Conservation (phyloP, 1,139 yeast species). For the Meyerozyma carpophila region DNA sequence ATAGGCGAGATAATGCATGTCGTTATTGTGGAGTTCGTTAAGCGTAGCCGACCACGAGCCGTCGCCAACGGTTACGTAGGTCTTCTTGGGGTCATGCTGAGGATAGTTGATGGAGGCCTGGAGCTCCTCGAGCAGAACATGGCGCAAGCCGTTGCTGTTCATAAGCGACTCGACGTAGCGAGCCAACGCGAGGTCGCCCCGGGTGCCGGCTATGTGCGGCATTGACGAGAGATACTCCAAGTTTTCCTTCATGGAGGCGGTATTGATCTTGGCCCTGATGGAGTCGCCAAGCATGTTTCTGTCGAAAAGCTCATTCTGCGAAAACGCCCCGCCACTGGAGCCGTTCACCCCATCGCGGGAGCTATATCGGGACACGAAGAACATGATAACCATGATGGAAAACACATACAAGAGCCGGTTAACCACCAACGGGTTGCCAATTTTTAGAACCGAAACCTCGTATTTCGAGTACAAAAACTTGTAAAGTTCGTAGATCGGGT, state of each 20-base stretch:
- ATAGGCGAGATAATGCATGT: constrained; percentile 45
- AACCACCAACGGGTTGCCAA: constrained; percentile 84
- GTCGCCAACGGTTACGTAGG: constrained; percentile 30
- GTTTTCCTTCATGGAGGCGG: constrained; percentile 58
- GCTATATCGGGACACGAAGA: constrained; percentile 53
- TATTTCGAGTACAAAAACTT: constrained; percentile 36
- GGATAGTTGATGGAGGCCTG: constrained; percentile 59
- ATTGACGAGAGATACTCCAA: constrained; percentile 73
- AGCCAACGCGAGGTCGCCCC: constrained; percentile 72
- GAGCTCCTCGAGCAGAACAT: constrained; percentile 46
- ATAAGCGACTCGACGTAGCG: constrained; percentile 58
- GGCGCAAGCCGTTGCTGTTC: constrained; percentile 48
- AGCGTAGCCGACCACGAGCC: constrained; percentile 35
- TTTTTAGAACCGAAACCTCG: constrained; percentile 53
- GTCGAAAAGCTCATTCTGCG: constrained; percentile 62
- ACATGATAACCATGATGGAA: constrained; percentile 53
- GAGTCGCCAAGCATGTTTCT: constrained; percentile 44
- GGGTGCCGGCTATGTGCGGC: constrained; percentile 86
- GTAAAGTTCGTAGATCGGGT: constrained; percentile 64
- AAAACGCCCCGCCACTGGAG: constrained; percentile 37
- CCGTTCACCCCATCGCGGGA: constrained; percentile 43
- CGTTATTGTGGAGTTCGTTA: constrained; percentile 21
- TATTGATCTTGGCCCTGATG: constrained; percentile 47
- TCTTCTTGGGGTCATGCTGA: constrained; percentile 12
- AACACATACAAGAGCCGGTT: constrained; percentile 70